Evolutionary conservation across 2,329 filamentous ascomycete species (phyloP), one percentile per base, ranked within the genome.

Genomic region (Aspergillus ruber): DNA sequence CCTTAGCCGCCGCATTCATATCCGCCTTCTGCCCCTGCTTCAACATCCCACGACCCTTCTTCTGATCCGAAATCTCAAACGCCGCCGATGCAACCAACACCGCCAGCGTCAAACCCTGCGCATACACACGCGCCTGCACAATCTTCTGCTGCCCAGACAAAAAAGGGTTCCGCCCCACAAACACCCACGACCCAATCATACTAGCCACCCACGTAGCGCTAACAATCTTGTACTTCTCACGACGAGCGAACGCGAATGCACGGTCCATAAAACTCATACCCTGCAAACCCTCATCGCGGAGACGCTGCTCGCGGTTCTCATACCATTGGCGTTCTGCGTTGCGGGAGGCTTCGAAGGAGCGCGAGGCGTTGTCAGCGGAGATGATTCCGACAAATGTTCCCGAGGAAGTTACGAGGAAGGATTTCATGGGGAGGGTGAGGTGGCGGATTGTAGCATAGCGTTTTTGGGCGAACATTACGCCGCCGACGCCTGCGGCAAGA

Each of bases 101-200:
- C 54, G 85, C 86, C 42, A 96, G 75, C 4, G 90, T 95, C 59
- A 95, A 74, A 5, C 87, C 89, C 74, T 96, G 90, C 3, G 90
- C 90, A 71, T 95, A 95, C 55, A 96, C 86, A 80, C 90, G 85
- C 20, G 90, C 90, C 77, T 96, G 90, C 13, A 96, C 90, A 18
- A 96, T 74, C 78, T 95, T 95, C 76, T 96, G 90, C 51, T 80
- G 74, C 2, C 82, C 84, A 43, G 79, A 81, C 42, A 95, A 76
- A 65, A 84, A 87, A 55, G 80, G 83, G 66, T 88, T 88, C 53
- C 88, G 81, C 62, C 85, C 82, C 54, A 96, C 89, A 25, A 94
- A 67, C 47, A 77, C 82, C 56, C 93, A 80, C 4, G 88, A 84
- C 38, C 84, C 70, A 50, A 78, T 82, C 83, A 96, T 91, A 59